A percentile compares a stretch with the other conserved stretches of the same genome.
phyloP scores from a whole-genome alignment of 2,329 filamentous ascomycete species.

The Penicillium aurantiogriseum region DNA sequence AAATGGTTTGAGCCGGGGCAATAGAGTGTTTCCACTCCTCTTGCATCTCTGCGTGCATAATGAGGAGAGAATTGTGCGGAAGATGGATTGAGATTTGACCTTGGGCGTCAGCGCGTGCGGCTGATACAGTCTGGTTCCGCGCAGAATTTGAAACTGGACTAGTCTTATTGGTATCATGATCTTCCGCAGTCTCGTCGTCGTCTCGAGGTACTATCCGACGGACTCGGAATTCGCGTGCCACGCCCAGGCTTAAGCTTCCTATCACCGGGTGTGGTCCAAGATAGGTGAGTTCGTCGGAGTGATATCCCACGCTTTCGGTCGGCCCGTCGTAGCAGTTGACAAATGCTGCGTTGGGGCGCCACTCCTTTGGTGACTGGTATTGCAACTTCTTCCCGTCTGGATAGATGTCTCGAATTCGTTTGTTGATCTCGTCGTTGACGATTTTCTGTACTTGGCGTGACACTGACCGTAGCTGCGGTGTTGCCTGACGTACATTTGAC shows the following conservation, averaged over 20 bases:
- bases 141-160: conserved; percentile 24
- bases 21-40: conserved; percentile 95
- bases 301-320: conserved; percentile 81
- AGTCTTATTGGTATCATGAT: conserved; percentile 13
- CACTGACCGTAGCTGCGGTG: conserved; percentile 69
- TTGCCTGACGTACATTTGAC: conserved; percentile 73
- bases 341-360: conserved; percentile 86
- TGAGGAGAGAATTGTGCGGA: conserved; percentile 85
- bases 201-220: conserved; percentile 66
- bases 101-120: conserved; percentile 57
- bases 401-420: conserved; percentile 67
- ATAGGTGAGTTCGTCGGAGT: conserved; percentile 90
- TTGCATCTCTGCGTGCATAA: conserved; percentile 99
- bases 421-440: conserved; percentile 75
- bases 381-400: conserved; percentile 70
- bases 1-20: conserved; percentile 69
- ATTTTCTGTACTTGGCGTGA: conserved; percentile 67
- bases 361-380: conserved; percentile 70
- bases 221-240: conserved; percentile 89
- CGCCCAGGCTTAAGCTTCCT: conserved; percentile 84
- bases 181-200: conserved; percentile 46
- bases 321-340: conserved; percentile 91
- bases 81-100: conserved; percentile 92
- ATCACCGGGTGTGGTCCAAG: conserved; percentile 85
- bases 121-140: conserved; percentile 24